These are phyloP conservation scores for Thraustochytrium sp. DNA, from an alignment of 352 stramenopile species.

Conservation along the genomic window DNA sequence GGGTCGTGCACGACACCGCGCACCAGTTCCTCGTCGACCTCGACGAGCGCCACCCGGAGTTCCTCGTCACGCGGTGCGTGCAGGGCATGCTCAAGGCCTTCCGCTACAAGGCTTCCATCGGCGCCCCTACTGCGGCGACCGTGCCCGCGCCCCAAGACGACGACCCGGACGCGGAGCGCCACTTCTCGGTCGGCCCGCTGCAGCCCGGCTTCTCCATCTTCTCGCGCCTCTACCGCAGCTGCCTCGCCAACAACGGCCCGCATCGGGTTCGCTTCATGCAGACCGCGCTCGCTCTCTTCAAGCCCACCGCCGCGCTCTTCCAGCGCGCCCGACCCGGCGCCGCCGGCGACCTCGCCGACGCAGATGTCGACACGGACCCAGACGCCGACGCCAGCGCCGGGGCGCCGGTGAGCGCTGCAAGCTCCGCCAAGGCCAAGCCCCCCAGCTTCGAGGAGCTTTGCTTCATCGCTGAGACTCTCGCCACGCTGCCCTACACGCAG, in stretches of 20 bases:
- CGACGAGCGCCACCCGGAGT: slow-evolving; percentile 52
- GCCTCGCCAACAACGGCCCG: background rate
- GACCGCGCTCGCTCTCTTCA: slow-evolving; percentile 1
- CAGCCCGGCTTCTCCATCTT: slow-evolving; percentile 42
- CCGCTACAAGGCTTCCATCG: slow-evolving; percentile 12
- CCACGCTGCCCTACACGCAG: slow-evolving; percentile 61
- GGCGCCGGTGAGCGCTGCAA: background rate
- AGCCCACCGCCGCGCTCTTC: background rate
- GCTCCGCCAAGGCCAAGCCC: background rate
- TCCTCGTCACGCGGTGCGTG: slow-evolving; percentile 50
- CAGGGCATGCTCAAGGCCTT: slow-evolving; percentile 51
- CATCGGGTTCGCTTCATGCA: slow-evolving; percentile 36
- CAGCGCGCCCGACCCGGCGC: background rate
- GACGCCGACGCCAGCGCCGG: no score
- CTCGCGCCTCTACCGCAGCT: slow-evolving; percentile 29
- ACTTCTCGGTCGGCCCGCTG: background rate
- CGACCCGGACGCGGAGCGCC: background rate
- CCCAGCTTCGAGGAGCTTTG: slow-evolving; percentile 43
- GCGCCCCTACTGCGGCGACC: background rate
- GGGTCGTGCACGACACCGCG: slow-evolving; percentile 44
- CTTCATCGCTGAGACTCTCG: slow-evolving; percentile 63
- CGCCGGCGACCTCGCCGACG: background rate
- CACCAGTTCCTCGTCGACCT: slow-evolving; percentile 49
- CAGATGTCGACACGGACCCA: no score
- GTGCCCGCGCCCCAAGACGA: background rate